Evolutionary conservation across 2,329 filamentous ascomycete genomes (phyloP), one percentile per base, ranked within the genome.

Genomic region (Phialophora chinensis): DNA sequence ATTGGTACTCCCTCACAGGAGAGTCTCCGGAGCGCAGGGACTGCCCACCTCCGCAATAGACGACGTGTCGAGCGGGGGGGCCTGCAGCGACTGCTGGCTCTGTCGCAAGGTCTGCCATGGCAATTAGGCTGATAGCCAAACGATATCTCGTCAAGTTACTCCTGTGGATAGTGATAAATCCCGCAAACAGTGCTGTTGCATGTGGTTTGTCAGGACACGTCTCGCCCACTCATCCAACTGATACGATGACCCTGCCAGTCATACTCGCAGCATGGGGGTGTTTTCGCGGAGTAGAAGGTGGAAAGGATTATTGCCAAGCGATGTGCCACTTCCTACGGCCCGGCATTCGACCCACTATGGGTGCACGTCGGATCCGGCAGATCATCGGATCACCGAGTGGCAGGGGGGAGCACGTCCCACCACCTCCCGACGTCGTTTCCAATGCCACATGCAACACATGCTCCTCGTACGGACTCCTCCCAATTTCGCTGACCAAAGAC

Each of bases 1-100:
- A 63, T 66, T 44, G 33, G 6, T 62, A 31, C 50, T 35, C 31
- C 12, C 14, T 38, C 59, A 38, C 31, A 42, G 12, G 59, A 27
- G 17, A 29, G 47, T 60, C 29, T 44, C 14, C 50, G 42, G 31
- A 54, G 58, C 49, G 35, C 44, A 12, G 52, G 38, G 50, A 55
- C 52, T 53, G 75, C 82, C 74, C 75, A 86, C 86, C 83, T 79
- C 86, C 87, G 76, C 87, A 90, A 75, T 90, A 89, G 61, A 85
- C 75, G 67, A 89, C 79, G 59, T 84, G 79, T 73, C 84, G 82
- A n/a, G 87, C 83, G 74, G 79, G 82, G 61, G 79, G 76, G 68
- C 82, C 81, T 29, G 73, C 69, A 61, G 47, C 20, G 23, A 33
- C 31, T 38, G 47, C 49, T 27, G 79, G 74, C 49, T 66, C 71